phyloP scores from a whole-genome alignment of 2,329 filamentous ascomycete species.

The Arthroderma sp. region DNA sequence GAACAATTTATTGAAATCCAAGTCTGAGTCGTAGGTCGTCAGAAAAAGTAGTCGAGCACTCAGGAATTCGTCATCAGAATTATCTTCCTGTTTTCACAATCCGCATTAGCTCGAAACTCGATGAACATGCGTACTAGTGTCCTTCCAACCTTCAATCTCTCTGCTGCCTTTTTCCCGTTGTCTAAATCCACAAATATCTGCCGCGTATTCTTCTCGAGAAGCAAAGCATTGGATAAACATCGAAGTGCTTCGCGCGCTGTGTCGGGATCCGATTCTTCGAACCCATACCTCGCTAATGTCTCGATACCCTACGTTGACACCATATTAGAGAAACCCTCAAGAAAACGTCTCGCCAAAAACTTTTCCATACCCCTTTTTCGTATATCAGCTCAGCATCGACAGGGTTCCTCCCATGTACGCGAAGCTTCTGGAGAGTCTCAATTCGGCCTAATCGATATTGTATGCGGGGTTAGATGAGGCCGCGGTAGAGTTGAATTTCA shows the following conservation, averaged over 20 bases:
- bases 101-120: background rate
- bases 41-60: conserved; percentile 66
- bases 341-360: background rate
- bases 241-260: conserved; percentile 64
- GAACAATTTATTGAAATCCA: conserved; percentile 53
- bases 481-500: background rate
- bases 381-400: conserved; percentile 69
- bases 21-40: conserved; percentile 61
- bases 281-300: conserved; percentile 58
- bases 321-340: conserved; percentile 1
- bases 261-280: conserved; percentile 49
- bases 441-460: conserved; percentile 19
- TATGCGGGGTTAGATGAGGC: conserved; percentile 1
- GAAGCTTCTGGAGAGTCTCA: conserved; percentile 48
- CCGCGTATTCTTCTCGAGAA: conserved; percentile 54
- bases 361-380: conserved; percentile 50
- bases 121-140: conserved; percentile 3
- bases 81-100: conserved; percentile 40
- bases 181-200: conserved; percentile 61
- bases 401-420: conserved; percentile 62
- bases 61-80: conserved; percentile 75
- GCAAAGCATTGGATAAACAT: conserved; percentile 72
- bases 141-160: conserved; percentile 45
- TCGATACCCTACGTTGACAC: conserved; percentile 50
- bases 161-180: conserved; percentile 53